Evolutionary conservation across 2,329 filamentous ascomycete genomes (phyloP).

Genomic region (Diaporthe ilicicola): DNA sequence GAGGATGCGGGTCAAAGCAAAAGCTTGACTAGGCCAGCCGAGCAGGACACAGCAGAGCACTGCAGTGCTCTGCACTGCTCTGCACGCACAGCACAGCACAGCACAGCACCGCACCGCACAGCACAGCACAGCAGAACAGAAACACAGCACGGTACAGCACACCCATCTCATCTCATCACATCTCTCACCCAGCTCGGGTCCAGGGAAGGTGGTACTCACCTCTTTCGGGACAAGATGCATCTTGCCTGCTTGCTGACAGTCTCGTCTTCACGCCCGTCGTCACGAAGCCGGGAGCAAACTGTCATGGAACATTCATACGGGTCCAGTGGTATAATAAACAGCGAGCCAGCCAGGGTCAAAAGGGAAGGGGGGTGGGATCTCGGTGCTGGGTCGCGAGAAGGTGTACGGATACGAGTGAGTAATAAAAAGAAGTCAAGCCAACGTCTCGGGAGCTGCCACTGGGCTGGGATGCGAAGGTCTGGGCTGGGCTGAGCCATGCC

Average conservation of each 20-base stretch:
- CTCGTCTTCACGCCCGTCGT: slow-evolving; percentile 15
- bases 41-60: slow-evolving; percentile 18
- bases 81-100: background rate
- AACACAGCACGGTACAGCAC: background rate
- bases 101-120: background rate
- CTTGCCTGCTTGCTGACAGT: slow-evolving; percentile 25
- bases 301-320: slow-evolving; percentile 22
- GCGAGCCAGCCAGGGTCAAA: background rate
- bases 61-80: background rate
- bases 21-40: slow-evolving; percentile 21
- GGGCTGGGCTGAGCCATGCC: slow-evolving; percentile 19
- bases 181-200: background rate
- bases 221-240: slow-evolving; percentile 49
- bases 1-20: slow-evolving; percentile 24
- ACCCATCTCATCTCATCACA: background rate
- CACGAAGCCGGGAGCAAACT: slow-evolving; percentile 14
- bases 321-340: slow-evolving; percentile 3
- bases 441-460: slow-evolving; percentile 21
- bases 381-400: slow-evolving; percentile 5
- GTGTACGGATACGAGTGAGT: slow-evolving; percentile 25
- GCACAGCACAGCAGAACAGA: slow-evolving; percentile 1
- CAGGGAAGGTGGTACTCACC: slow-evolving; percentile 38
- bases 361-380: background rate
- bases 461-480: slow-evolving; percentile 3
- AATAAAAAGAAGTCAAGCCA: slow-evolving; percentile 26